A percentile compares a stretch with the other conserved stretches of the same genome.
These are phyloP conservation scores for Naganishia kalamii DNA, from an alignment of 768 basidiomycete species.

Conservation along the genomic window DNA sequence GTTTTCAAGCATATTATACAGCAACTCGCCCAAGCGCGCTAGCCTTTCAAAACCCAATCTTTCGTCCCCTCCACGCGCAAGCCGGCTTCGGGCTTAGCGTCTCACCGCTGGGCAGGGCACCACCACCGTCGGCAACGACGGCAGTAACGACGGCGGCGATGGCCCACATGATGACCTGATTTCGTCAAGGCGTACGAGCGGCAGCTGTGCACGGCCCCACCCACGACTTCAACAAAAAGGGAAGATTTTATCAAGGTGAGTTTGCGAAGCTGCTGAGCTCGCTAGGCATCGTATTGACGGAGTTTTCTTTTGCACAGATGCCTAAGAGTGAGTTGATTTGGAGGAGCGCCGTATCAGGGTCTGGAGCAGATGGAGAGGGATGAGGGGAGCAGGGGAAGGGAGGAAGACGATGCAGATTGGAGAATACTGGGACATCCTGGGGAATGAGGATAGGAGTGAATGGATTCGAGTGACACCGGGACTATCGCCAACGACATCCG, in stretches of 20 bases:
- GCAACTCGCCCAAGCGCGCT: neutral
- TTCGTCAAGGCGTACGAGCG: neutral
- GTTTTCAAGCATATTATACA: too few species aligned
- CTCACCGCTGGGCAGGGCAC: neutral
- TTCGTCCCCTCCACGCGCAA: neutral
- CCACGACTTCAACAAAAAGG: conserved; percentile 15
- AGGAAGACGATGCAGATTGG: too few species aligned
- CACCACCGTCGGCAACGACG: conserved; percentile 2
- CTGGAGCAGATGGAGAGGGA: neutral
- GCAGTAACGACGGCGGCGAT: neutral
- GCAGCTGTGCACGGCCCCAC: neutral
- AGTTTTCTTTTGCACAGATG: neutral
- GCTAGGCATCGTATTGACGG: neutral
- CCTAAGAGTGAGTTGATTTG: conserved; percentile 12
- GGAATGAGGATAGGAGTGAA: too few species aligned
- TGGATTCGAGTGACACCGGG: too few species aligned
- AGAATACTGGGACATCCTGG: too few species aligned
- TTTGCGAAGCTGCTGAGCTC: neutral
- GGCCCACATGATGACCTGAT: neutral
- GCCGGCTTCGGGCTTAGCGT: neutral
- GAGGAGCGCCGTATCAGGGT: neutral
- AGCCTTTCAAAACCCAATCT: neutral
- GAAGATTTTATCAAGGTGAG: conserved; percentile 18
- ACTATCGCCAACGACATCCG: too few species aligned
- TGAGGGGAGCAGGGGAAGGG: neutral